Conservation (phyloP, 441 rosid genomes). For the Arabidopsis hybrid region DNA sequence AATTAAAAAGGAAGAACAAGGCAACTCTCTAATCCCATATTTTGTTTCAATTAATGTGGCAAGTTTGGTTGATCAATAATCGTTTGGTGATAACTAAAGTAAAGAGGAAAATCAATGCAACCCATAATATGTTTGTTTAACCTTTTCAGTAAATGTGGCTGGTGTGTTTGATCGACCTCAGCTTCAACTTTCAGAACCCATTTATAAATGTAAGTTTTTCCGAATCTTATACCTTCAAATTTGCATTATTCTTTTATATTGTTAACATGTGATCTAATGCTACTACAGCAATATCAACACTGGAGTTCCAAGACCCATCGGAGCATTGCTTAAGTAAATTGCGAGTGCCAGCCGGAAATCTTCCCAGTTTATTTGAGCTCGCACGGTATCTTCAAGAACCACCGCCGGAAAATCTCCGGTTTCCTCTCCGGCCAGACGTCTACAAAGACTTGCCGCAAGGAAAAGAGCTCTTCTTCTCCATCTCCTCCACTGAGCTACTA, state of each 20-base stretch:
- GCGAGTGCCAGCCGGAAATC: conserved; percentile 61
- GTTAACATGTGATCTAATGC: conserved; percentile 15
- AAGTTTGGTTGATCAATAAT: conserved; percentile 55
- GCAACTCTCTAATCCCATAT: neutral
- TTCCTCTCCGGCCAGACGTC: conserved; percentile 82
- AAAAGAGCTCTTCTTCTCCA: conserved; percentile 81
- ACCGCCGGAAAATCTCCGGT: conserved; percentile 78
- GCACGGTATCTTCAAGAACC: conserved; percentile 89
- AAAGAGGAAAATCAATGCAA: neutral
- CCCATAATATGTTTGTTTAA: neutral
- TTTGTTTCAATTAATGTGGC: conserved; percentile 8
- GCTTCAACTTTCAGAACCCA: conserved; percentile 61
- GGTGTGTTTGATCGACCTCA: conserved; percentile 68
- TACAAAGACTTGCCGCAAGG: conserved; percentile 83
- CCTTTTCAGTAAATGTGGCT: conserved; percentile 36
- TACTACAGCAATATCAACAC: conserved; percentile 57
- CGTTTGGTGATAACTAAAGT: neutral
- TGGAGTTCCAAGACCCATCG: conserved; percentile 90
- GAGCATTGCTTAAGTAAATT: conserved; percentile 77
- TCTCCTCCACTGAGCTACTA: conserved; percentile 61
- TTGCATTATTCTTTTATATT: neutral
- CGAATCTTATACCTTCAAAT: neutral
- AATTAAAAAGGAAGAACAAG: neutral
- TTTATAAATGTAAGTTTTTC: conserved; percentile 55
- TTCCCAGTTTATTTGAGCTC: conserved; percentile 80